Percentiles rank a stretch among this genome's conserved stretches.
These are phyloP conservation scores for Rosa chinensis DNA, from an alignment of 306 rosid genomes.

Conservation along the genomic window DNA sequence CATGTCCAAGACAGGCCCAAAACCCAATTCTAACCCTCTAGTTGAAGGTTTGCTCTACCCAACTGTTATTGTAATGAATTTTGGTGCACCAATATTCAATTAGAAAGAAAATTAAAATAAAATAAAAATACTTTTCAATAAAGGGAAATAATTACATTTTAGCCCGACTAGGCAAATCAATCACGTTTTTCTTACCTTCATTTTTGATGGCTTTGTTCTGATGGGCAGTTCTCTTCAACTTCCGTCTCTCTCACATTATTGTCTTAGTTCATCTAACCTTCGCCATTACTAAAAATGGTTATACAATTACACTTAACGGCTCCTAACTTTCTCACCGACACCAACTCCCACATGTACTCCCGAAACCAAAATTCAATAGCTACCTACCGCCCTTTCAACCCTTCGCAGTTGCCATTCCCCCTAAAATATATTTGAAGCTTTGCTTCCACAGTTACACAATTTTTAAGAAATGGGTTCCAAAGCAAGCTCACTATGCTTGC, in stretches of 20 bases:
- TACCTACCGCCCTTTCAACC: not conserved
- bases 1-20: not conserved
- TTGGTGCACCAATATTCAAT: not conserved
- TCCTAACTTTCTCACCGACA: constrained; percentile 3
- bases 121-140: not conserved
- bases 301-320: not conserved
- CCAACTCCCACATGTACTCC: not conserved
- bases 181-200: constrained; percentile 1
- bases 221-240: not conserved
- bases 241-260: not conserved
- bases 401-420: no score
- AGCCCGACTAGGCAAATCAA: not conserved
- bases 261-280: not conserved
- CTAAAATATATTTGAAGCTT: not conserved
- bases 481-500: constrained; percentile 7
- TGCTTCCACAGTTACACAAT: not conserved
- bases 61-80: not conserved
- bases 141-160: not conserved
- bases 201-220: not conserved
- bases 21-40: not conserved
- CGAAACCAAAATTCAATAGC: not conserved
- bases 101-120: not conserved
- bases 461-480: not conserved
- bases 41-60: not conserved
- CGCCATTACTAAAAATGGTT: not conserved